These are phyloP conservation scores for Eucalyptus viminalis DNA, from an alignment of 345 rosid genomes.

Conservation along the genomic window DNA sequence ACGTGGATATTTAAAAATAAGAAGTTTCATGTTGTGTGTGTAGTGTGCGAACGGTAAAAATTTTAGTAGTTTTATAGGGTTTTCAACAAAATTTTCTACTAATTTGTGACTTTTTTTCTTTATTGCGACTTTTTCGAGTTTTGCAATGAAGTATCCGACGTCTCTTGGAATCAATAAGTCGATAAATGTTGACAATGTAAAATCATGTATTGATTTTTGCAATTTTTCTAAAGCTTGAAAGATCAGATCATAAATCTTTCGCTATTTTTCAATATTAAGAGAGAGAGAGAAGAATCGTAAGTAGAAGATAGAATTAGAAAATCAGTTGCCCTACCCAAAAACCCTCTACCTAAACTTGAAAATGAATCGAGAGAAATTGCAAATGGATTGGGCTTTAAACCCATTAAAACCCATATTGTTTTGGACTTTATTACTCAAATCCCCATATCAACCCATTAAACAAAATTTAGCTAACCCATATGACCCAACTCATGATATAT, in stretches of 20 bases:
- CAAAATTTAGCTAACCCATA: background rate
- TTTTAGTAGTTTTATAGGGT: background rate
- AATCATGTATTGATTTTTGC: background rate
- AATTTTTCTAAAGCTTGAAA: background rate
- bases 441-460: background rate
- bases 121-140: rapidly evolving
- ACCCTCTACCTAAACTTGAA: background rate
- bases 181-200: background rate
- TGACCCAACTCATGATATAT: background rate
- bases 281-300: background rate
- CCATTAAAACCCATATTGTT: background rate
- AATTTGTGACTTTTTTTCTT: background rate
- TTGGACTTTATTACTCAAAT: background rate
- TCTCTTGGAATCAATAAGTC: background rate
- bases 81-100: background rate
- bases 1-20: too few species aligned
- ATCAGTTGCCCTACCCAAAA: background rate
- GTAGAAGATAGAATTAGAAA: background rate
- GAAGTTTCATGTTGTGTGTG: background rate
- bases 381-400: background rate
- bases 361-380: background rate
- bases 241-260: background rate
- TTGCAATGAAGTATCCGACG: background rate
- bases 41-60: background rate
- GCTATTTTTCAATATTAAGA: background rate